phyloP scores from a whole-genome alignment of 1,284 basidiomycete species.

The Exobasidium cylindrosporum region DNA sequence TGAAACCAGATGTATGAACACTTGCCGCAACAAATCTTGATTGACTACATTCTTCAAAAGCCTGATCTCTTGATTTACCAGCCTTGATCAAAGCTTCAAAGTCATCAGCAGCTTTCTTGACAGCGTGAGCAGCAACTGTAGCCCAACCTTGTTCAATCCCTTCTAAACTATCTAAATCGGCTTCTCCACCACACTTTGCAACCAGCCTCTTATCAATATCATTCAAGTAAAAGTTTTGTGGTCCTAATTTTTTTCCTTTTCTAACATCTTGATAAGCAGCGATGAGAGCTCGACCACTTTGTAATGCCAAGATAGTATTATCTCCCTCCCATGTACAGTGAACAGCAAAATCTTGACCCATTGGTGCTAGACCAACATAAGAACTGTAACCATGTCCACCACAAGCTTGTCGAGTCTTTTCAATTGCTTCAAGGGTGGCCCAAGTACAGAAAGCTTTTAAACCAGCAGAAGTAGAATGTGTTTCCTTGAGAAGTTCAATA shows the following conservation, averaged over 20 bases:
- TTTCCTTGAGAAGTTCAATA: slow-evolving; percentile 62
- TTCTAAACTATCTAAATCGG: slow-evolving; percentile 57
- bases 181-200: slow-evolving; percentile 56
- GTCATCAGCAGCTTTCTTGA: slow-evolving; percentile 61
- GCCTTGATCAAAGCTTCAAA: slow-evolving; percentile 57
- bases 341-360: slow-evolving; percentile 60
- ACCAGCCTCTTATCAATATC: slow-evolving; percentile 55
- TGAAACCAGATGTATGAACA: slow-evolving; percentile 54
- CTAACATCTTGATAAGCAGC: slow-evolving; percentile 59
- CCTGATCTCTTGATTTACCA: slow-evolving; percentile 60
- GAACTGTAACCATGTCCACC: slow-evolving; percentile 64
- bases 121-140: slow-evolving; percentile 61
- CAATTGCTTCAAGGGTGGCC: slow-evolving; percentile 62
- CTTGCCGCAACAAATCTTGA: slow-evolving; percentile 62
- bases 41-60: slow-evolving; percentile 62
- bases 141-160: slow-evolving; percentile 61
- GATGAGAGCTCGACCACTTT: slow-evolving; percentile 61
- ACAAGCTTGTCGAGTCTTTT: slow-evolving; percentile 61
- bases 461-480: slow-evolving; percentile 63
- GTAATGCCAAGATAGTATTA: slow-evolving; percentile 61
- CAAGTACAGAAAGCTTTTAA: slow-evolving; percentile 66
- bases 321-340: slow-evolving; percentile 62
- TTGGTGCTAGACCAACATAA: slow-evolving; percentile 61
- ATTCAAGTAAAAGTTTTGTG: slow-evolving; percentile 60
- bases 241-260: slow-evolving; percentile 58